Evolutionary conservation across 176 grass and related monocot species (phyloP), one percentile per base, ranked within the genome.

Genomic region (Areca catechu): DNA sequence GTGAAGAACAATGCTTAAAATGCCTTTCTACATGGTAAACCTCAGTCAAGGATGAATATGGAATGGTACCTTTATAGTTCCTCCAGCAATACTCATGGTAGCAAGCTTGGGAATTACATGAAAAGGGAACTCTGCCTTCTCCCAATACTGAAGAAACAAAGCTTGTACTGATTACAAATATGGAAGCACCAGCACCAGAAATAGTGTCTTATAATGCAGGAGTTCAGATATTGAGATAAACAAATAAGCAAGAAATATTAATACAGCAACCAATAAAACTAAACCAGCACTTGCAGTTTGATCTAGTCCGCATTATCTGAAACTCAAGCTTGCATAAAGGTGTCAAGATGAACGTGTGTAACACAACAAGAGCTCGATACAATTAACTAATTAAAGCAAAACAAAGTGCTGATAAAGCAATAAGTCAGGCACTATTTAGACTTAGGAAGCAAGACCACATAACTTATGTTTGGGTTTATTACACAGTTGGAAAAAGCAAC

Each of bases 111-210:
- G 86, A 79, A 95, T 75, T 28, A 74, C 50, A 48, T 82, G 86
- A 65, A 86, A 90, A 57, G 86, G 91, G 49, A 95, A 95, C 74
- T 89, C 86, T 20, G 79, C 90, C 34, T 95, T 90, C 74, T 95
- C 86, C 90, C 86, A 95, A 59, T 79, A 79, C 86, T 90, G 27
- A 19, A 79, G 16, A 28, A 66, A 74, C 3, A 3, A 77, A 64
- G 67, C 20, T 28, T 48, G 29, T 10, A 54, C 48, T 16, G 34
- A 34, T 72, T 17, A 24, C 3, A 50, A 52, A 7, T 25, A 73
- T 28, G 48, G 22, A 37, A 74, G 5, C 55, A 47, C 29, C 18
- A 43, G 15, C 22, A 56, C 24, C 23, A 62, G 67, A 74, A 57
- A 43, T 14, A 43, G 10, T 2, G 34, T 43, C 34, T 43, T 43